Evolutionary conservation across 1,284 basidiomycete genomes (phyloP).

Genomic region (Boletus sp.): DNA sequence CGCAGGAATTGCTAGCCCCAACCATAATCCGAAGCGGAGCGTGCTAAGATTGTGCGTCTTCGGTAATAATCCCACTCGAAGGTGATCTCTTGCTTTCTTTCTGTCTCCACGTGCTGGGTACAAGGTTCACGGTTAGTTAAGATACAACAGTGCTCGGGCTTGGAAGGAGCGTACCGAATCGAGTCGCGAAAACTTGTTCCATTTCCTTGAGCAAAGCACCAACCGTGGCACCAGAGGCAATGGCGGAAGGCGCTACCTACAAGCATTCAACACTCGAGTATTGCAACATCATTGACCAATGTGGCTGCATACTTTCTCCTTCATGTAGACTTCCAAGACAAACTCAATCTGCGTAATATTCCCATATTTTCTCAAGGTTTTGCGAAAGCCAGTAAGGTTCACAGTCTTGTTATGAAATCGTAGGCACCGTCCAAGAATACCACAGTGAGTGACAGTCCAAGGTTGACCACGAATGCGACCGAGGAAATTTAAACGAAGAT

Average conservation of each 20-base stretch:
- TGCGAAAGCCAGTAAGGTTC: conserved; percentile 88
- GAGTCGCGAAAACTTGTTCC: conserved; percentile 67
- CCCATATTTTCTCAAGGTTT: conserved; percentile 92
- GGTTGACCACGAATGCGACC: neutral
- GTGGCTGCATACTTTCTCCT: conserved; percentile 54
- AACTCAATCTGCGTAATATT: conserved; percentile 71
- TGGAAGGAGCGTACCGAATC: conserved; percentile 58
- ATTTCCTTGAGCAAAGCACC: conserved; percentile 68
- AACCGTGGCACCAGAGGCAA: conserved; percentile 61
- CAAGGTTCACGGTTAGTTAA: neutral
- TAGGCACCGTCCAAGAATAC: neutral
- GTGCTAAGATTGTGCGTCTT: conserved; percentile 76
- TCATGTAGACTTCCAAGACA: conserved; percentile 68
- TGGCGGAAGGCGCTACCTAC: conserved; percentile 59
- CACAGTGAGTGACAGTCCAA: neutral
- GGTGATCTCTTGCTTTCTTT: conserved; percentile 70
- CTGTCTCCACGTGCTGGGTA: conserved; percentile 74
- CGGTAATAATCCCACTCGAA: conserved; percentile 54
- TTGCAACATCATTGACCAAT: neutral
- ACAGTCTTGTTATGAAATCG: conserved; percentile 52
- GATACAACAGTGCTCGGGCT: neutral
- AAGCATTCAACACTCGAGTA: neutral
- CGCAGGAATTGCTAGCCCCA: conserved; percentile 81
- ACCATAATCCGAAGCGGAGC: conserved; percentile 69
- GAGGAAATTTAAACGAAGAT: neutral